Evolutionary conservation across 2,329 filamentous ascomycete genomes (phyloP).

Genomic region (Blastomyces gilchristii): DNA sequence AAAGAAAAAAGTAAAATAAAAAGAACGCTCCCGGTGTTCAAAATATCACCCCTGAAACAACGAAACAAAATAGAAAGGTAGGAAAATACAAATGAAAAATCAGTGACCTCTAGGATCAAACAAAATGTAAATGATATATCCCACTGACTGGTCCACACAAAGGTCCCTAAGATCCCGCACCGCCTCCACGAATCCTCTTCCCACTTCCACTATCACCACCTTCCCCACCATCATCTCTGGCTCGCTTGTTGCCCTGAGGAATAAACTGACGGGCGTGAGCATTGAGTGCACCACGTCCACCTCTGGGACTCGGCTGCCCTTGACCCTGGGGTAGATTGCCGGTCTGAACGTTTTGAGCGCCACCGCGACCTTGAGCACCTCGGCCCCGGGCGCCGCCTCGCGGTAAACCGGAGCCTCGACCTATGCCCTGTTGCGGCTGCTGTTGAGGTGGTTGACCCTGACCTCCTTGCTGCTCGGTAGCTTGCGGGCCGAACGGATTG

Average conservation of each 20-base stretch:
- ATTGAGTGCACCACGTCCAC: constrained; percentile 37
- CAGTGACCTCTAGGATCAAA: constrained; percentile 14
- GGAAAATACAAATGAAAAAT: constrained; percentile 9
- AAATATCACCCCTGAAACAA: background rate
- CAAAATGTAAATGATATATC: constrained; percentile 5
- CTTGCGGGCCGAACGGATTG: constrained; percentile 21
- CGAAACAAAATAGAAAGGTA: background rate
- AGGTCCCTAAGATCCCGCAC: constrained; percentile 9
- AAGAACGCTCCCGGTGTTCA: constrained; percentile 1
- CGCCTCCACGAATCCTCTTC: constrained; percentile 40
- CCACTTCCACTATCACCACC: constrained; percentile 30
- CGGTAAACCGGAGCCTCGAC: constrained; percentile 31
- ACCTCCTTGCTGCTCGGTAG: constrained; percentile 17
- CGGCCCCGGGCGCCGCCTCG: constrained; percentile 34
- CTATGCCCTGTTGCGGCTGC: constrained; percentile 19
- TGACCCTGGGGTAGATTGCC: constrained; percentile 24
- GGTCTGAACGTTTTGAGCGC: constrained; percentile 36
- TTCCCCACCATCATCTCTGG: constrained; percentile 42
- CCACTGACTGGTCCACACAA: constrained; percentile 16
- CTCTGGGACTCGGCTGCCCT: constrained; percentile 22
- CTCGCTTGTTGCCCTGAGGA: constrained; percentile 47
- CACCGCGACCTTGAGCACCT: constrained; percentile 34
- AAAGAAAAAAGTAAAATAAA: background rate
- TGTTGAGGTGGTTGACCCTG: constrained; percentile 26
- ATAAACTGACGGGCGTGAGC: constrained; percentile 45